Percentiles rank a stretch among this genome's conserved stretches.
Conservation (phyloP, 1,284 basidiomycete species). For the Tranzscheliella williamsii region DNA sequence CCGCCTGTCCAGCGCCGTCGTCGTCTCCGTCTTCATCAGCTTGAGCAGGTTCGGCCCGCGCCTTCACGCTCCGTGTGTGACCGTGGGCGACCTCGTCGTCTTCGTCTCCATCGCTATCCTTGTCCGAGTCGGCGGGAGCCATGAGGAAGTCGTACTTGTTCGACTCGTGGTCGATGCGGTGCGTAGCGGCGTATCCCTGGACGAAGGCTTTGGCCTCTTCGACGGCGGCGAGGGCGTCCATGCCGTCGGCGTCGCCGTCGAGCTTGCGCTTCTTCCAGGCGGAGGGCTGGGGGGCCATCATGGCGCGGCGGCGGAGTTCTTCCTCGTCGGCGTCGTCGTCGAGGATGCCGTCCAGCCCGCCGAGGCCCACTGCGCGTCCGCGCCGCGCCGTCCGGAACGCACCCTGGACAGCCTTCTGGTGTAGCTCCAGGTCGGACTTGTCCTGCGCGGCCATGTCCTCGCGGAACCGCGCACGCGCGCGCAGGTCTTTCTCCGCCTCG, state of each 20-base stretch:
- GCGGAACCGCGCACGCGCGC: constrained; percentile 39
- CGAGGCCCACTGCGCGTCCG: constrained; percentile 10
- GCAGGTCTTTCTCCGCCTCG: constrained; percentile 49
- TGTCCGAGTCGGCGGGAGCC: constrained; percentile 9
- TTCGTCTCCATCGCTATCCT: constrained; percentile 6
- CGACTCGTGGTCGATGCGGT: constrained; percentile 25
- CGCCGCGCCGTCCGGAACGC: constrained; percentile 36
- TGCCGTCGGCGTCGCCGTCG: constrained; percentile 45
- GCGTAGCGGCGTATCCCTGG: constrained; percentile 40
- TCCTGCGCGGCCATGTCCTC: constrained; percentile 49
- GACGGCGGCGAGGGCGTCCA: constrained; percentile 41
- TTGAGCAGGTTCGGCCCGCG: not conserved
- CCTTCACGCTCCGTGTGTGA: not conserved
- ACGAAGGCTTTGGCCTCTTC: constrained; percentile 53
- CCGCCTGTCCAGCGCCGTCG: constrained; percentile 14
- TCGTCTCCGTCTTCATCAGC: constrained; percentile 10
- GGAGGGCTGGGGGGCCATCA: constrained; percentile 16
- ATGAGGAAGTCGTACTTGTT: constrained; percentile 45
- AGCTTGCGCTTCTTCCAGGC: constrained; percentile 41
- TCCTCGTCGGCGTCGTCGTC: constrained; percentile 59
- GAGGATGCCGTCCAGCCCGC: constrained; percentile 43
- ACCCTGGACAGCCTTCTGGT: constrained; percentile 47
- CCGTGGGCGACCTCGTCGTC: constrained; percentile 3
- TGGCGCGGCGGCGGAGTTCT: constrained; percentile 27
- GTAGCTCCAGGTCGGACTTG: constrained; percentile 43